Evolutionary conservation across 257 asterid genomes (phyloP).

Genomic region (Solanum chaucha): DNA sequence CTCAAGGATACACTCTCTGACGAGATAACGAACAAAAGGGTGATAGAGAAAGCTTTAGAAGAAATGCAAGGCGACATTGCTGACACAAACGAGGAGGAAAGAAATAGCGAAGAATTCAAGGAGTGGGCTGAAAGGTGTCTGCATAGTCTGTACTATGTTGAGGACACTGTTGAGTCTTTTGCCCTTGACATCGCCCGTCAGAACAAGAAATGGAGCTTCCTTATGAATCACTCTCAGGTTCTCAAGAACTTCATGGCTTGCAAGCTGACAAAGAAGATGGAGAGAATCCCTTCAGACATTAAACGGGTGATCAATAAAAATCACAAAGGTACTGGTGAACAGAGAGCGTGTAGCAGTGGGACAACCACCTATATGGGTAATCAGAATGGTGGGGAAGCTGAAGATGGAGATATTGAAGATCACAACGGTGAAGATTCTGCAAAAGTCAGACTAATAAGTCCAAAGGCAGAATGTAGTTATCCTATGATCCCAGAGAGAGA

Average conservation of each 20-base stretch:
- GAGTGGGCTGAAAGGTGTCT: constrained; percentile 6
- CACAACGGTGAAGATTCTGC: not conserved
- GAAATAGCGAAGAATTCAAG: not conserved
- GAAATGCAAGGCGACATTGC: not conserved
- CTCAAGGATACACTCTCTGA: constrained; percentile 7
- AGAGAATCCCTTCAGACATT: not conserved
- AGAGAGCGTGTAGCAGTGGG: not conserved
- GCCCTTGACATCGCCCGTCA: not conserved
- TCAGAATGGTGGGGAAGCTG: not conserved
- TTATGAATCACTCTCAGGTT: constrained; percentile 3
- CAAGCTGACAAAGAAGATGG: constrained; percentile 9
- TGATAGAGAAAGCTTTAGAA: constrained; percentile 2
- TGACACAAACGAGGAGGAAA: not conserved
- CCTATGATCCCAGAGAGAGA: not conserved
- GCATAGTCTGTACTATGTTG: constrained; percentile 9
- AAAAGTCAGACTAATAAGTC: not conserved
- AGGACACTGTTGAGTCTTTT: constrained; percentile 21
- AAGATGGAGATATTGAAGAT: not conserved
- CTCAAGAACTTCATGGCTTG: constrained; percentile 11
- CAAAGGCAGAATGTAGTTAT: not conserved
- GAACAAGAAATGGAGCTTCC: constrained; percentile 7
- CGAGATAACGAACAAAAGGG: not conserved
- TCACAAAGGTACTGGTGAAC: not conserved
- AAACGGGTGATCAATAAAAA: not conserved
- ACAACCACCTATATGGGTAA: not conserved